Conservation (phyloP, 1,139 yeast species). For the Scheffersomyces insectosa region DNA sequence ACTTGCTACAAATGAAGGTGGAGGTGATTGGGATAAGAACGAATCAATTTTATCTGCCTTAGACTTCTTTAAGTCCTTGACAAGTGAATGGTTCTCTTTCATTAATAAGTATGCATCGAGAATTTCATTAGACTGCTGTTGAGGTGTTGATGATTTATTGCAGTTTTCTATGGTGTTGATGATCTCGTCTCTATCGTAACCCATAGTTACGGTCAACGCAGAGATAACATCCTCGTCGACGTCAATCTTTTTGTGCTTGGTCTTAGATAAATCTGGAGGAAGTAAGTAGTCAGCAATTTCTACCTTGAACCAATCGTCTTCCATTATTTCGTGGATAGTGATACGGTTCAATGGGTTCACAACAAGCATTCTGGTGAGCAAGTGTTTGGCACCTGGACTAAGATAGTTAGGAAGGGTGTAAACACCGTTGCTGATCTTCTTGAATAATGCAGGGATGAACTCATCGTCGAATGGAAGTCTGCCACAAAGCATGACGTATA, state of each 20-base stretch:
- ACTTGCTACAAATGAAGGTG: slow-evolving; percentile 27
- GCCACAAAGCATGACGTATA: slow-evolving; percentile 96
- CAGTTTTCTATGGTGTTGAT: slow-evolving; percentile 61
- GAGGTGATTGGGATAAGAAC: slow-evolving; percentile 53
- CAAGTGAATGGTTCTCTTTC: slow-evolving; percentile 76
- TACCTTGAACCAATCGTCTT: slow-evolving; percentile 92
- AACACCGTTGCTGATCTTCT: slow-evolving; percentile 92
- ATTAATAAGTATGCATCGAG: slow-evolving; percentile 88
- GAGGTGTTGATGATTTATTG: slow-evolving; percentile 42
- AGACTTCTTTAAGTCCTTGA: slow-evolving; percentile 62
- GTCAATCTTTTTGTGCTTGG: slow-evolving; percentile 42
- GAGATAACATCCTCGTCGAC: slow-evolving; percentile 79
- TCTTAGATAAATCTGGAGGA: slow-evolving; percentile 61
- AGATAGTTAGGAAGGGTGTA: slow-evolving; percentile 89
- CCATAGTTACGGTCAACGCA: slow-evolving; percentile 86
- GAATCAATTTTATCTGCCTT: slow-evolving; percentile 53
- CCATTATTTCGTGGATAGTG: slow-evolving; percentile 90
- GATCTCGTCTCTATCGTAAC: slow-evolving; percentile 87
- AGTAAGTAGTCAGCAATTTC: slow-evolving; percentile 80
- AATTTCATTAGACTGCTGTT: slow-evolving; percentile 62
- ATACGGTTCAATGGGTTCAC: slow-evolving; percentile 96
- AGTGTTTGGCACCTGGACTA: slow-evolving; percentile 82
- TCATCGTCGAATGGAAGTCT: slow-evolving; percentile 97
- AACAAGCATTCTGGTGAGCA: slow-evolving; percentile 89
- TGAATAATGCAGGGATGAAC: slow-evolving; percentile 92